Evolutionary conservation across 352 stramenopile species (phyloP), one percentile per base, ranked within the genome.

Genomic region (Globisporangium spiculum): DNA sequence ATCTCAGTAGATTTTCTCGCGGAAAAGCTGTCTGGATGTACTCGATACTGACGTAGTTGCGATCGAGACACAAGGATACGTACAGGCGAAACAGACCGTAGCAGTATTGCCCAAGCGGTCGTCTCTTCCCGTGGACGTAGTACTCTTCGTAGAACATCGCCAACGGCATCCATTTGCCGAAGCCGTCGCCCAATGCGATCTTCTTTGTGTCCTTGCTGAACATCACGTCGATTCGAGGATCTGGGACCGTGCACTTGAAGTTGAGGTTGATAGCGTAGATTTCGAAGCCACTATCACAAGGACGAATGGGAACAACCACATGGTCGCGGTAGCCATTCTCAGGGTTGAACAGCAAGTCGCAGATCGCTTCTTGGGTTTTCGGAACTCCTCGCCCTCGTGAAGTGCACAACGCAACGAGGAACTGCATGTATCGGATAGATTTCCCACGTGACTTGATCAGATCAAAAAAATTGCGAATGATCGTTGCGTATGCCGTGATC

Each of bases 11-110:
- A 38, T 78, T 80, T 24, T 84, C 71, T 14, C 84, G 79, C 9
- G 84, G 82, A 70, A 92, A 92, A 4, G 74, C 77, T 10, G 74
- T 69, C 36, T 90, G 82, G 34, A 92, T 75, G 64, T 87, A 85
- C 56, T 92, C 76, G 53, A 92, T 92, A 60, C 82, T 89, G 27
- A 88, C 72, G 55, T 92, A 92, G 73, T 92, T 92, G 50, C 84
- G 80, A 70, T 92, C 84, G 36, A 88, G 65, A 20, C 84, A 92
- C 4, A 92, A 65, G 4, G 81, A 86, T n/a, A 84, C 74, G 63
- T 91, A 92, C 1, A 92, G 73, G 10, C 83, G 82, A 27, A 92
- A 80, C 14, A 92, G 65, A 6, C 84, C 84, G 48, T 89, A 91
- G 73, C 81, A 91, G 58, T 92, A 92, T 63, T 89, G 81, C 0